A percentile compares a stretch with the other conserved stretches of the same genome.
These are phyloP conservation scores for Ogataea pilisensis DNA, from an alignment of 805 yeast genomes.

Conservation along the genomic window DNA sequence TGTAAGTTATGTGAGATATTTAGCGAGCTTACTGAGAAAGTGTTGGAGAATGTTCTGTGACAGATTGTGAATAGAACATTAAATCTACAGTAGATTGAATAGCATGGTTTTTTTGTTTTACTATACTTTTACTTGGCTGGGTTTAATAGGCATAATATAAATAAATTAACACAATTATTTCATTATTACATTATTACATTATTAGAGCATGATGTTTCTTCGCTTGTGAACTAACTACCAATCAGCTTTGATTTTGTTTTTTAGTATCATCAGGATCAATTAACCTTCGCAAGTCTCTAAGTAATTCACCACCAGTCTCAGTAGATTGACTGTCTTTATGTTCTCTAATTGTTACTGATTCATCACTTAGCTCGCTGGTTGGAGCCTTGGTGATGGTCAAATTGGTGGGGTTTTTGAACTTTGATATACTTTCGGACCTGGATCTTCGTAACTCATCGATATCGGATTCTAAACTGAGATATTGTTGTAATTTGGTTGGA, in stretches of 20 bases:
- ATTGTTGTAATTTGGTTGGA: constrained; percentile 23
- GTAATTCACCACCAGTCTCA: constrained; percentile 5
- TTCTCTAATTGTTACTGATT: constrained; percentile 13
- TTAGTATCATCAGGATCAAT: background rate
- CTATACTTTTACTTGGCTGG: background rate
- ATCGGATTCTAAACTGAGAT: constrained; percentile 23
- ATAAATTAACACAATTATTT: too few species aligned
- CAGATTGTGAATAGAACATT: too few species aligned
- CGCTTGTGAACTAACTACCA: too few species aligned
- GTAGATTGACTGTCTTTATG: constrained; percentile 1
- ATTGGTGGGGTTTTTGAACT: constrained; percentile 20
- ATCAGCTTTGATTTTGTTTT: background rate
- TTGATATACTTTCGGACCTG: constrained; percentile 16
- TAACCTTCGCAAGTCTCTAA: constrained; percentile 11
- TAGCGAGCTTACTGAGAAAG: constrained; percentile 38
- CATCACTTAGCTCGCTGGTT: constrained; percentile 13
- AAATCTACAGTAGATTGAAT: too few species aligned
- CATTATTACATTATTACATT: background rate
- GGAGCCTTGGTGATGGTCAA: constrained; percentile 17
- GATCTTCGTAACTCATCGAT: constrained; percentile 21
- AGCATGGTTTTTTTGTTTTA: too few species aligned
- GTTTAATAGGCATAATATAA: background rate
- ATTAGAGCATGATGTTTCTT: background rate
- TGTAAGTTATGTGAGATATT: constrained; percentile 42
- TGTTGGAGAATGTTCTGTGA: constrained; percentile 19